Conservation (phyloP, 305 asterid genomes). For the Ilex paraguariensis region DNA sequence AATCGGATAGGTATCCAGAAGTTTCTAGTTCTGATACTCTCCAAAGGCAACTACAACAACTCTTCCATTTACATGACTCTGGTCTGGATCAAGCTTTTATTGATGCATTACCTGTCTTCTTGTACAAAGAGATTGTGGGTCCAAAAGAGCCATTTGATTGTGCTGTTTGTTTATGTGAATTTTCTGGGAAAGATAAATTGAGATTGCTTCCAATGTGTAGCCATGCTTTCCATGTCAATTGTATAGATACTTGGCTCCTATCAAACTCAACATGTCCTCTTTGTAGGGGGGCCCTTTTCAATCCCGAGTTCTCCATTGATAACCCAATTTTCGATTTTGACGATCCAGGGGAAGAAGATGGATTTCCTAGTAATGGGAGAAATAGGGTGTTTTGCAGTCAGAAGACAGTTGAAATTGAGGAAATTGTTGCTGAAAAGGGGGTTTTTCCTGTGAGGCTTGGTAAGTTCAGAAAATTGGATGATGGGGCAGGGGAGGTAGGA, state of each 20-base stretch:
- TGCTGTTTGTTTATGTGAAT: constrained; percentile 92
- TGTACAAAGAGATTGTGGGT: constrained; percentile 82
- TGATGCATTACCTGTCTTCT: constrained; percentile 85
- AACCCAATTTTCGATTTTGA: constrained; percentile 75
- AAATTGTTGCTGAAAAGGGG: constrained; percentile 46
- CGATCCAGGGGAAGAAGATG: constrained; percentile 63
- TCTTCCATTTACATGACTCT: constrained; percentile 84
- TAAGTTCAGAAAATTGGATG: constrained; percentile 62
- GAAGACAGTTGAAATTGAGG: constrained; percentile 60
- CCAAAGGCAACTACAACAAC: constrained; percentile 90
- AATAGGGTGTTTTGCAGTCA: constrained; percentile 33
- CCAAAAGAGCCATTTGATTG: constrained; percentile 93
- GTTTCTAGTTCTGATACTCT: constrained; percentile 47
- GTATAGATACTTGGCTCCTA: constrained; percentile 96
- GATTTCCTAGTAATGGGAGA: constrained; percentile 31
- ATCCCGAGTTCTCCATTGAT: constrained; percentile 69
- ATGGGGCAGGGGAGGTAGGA: constrained; percentile 26
- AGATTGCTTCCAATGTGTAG: constrained; percentile 90
- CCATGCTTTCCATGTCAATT: constrained; percentile 89
- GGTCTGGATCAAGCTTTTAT: constrained; percentile 91
- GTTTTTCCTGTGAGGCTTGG: constrained; percentile 88
- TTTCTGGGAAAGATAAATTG: constrained; percentile 68
- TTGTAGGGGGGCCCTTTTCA: constrained; percentile 76
- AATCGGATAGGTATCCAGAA: constrained; percentile 41
- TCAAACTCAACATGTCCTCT: constrained; percentile 95